These are phyloP conservation scores for Mycena belliarum DNA, from an alignment of 768 basidiomycete genomes.

Conservation along the genomic window DNA sequence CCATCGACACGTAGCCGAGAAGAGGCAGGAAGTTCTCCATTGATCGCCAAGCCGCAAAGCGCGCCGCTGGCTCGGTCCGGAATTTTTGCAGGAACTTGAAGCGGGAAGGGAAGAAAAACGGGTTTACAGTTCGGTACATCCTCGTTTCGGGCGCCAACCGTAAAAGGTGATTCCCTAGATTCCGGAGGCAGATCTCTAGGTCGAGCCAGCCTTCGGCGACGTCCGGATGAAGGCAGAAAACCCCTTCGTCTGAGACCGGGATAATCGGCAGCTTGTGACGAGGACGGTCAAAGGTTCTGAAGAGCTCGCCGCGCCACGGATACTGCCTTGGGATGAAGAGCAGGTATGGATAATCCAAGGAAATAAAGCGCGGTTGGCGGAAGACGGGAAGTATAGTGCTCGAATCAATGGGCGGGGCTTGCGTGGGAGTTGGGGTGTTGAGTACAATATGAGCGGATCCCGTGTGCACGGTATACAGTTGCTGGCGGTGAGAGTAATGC, in stretches of 20 bases:
- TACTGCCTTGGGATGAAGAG: background rate
- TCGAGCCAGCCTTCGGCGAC: background rate
- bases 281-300: background rate
- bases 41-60: background rate
- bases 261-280: background rate
- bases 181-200: background rate
- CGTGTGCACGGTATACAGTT: background rate
- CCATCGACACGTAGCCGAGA: conserved; percentile 1
- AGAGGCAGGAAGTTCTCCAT: background rate
- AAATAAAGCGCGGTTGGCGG: background rate
- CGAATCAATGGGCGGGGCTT: background rate
- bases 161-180: background rate
- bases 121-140: background rate
- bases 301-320: background rate
- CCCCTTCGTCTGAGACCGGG: background rate
- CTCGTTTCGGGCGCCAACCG: background rate
- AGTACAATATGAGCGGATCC: background rate
- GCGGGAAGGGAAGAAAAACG: background rate
- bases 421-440: background rate
- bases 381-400: background rate
- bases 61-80: background rate
- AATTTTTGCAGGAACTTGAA: background rate
- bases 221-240: background rate
- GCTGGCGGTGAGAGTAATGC: background rate
- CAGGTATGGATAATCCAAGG: background rate